Evolutionary conservation across 805 yeast species (phyloP), one percentile per base, ranked within the genome.

Genomic region (Saccharomycopsis javanensis): DNA sequence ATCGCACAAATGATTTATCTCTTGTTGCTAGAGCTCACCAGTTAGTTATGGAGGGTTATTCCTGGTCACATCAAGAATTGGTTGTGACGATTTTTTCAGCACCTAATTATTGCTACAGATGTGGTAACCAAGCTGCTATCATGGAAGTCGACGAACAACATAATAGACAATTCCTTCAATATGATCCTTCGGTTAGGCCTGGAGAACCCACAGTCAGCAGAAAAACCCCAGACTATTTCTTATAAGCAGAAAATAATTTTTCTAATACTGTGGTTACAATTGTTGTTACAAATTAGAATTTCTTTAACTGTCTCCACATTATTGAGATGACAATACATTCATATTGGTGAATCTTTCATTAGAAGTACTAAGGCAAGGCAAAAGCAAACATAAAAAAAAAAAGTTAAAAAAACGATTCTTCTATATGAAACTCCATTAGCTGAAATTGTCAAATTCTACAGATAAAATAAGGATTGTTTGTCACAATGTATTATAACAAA

Each of bases 171-270:
- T 89, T 90, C 71, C 75, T 92, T 72, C 97, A 92, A 72, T 92
- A 92, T 72, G 98, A 92, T 70, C 98, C 98, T 53, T 84, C 91
- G 55, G 90, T 94, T 60, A 83, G 99, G 74, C 96, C 97, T 13
- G 97, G 97, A 59, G 99, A 92, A 75, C 98, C 99, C 58, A 88
- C 96, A 8, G 98, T 91, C 42, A 88, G 96, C 50, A 83, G 98
- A 72, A 90, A 92, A 71, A 91, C 97, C 8, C 98, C 99, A 13
- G 98, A 92, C 73, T 92, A 92, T 72, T 92, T 92, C 80, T 79
- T 90, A 72, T 88, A 75, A 78, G 30, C 11, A 34, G n/a, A 15
- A 20, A 13, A 8, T n/a, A 27, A 20, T 6, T 42, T 42, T 4
- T 15, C 25, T 7, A 20, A 13, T 20, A n/a, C 27, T 42, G 28